Evolutionary conservation across 768 basidiomycete species (phyloP).

Genomic region (Tubosaeta sp.): DNA sequence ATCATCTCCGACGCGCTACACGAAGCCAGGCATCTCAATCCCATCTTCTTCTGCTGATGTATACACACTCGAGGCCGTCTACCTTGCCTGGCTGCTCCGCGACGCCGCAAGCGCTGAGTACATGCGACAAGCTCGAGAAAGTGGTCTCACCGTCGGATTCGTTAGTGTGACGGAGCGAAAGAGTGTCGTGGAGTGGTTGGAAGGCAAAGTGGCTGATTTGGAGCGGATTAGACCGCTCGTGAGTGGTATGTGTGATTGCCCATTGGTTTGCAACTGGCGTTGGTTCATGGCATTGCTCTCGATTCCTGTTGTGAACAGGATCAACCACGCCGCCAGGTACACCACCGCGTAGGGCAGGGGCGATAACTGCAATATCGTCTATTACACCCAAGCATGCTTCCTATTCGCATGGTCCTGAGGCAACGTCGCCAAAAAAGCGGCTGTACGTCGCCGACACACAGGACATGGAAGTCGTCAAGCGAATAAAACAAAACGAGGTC

Average conservation of each 20-base stretch:
- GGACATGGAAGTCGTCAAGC: constrained; percentile 85
- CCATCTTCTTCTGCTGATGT: constrained; percentile 42
- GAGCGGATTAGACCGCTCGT: constrained; percentile 24
- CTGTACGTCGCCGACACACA: constrained; percentile 73
- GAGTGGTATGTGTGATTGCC: constrained; percentile 13
- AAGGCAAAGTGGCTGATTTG: constrained; percentile 41
- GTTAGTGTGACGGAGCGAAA: constrained; percentile 88
- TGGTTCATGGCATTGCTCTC: neutral
- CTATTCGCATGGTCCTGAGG: constrained; percentile 23
- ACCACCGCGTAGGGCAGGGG: constrained; percentile 37
- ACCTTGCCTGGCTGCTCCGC: constrained; percentile 76
- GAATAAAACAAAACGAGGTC: constrained; percentile 68
- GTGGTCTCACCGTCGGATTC: constrained; percentile 66
- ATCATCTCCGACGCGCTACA: constrained; percentile 71
- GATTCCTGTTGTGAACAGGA: constrained; percentile 25
- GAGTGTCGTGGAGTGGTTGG: constrained; percentile 80
- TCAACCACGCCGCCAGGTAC: constrained; percentile 62
- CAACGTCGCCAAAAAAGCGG: constrained; percentile 56
- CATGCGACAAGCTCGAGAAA: constrained; percentile 78
- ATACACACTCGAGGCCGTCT: constrained; percentile 76
- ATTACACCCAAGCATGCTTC: constrained; percentile 20
- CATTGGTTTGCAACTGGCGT: neutral
- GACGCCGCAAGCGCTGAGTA: constrained; percentile 81
- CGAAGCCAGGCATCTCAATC: constrained; percentile 49
- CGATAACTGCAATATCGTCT: constrained; percentile 14